A percentile compares a stretch with the other conserved stretches of the same genome.
Conservation (phyloP, 768 basidiomycete genomes). For the Paxillus ammoniavirescens region DNA sequence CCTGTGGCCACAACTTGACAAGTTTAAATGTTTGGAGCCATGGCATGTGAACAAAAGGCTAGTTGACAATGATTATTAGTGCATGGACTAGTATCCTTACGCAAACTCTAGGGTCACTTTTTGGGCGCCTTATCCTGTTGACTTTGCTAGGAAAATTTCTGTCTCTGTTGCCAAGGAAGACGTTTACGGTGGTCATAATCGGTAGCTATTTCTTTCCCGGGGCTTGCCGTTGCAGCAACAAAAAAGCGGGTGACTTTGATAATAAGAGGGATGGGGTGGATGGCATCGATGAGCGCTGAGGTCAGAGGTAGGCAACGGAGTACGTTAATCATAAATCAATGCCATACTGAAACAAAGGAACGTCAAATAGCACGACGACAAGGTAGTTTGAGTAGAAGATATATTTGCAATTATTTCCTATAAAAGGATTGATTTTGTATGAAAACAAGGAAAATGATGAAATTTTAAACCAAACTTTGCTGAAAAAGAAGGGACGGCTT, state of each 20-base stretch:
- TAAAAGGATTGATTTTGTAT: conserved; percentile 8
- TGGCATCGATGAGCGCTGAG: too few species aligned
- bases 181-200: conserved; percentile 1
- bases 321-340: conserved; percentile 4
- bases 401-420: background rate
- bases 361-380: background rate
- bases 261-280: too few species aligned
- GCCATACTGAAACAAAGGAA: background rate
- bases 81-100: background rate
- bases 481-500: conserved; percentile 38
- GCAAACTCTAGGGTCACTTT: conserved; percentile 7
- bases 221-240: background rate
- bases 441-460: conserved; percentile 15
- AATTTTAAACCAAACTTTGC: conserved; percentile 17
- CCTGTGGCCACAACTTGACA: too few species aligned
- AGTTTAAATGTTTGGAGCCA: too few species aligned
- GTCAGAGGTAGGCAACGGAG: too few species aligned
- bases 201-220: conserved; percentile 1
- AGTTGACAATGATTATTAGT: too few species aligned
- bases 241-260: background rate
- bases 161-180: conserved; percentile 26
- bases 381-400: background rate
- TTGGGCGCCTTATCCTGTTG: conserved; percentile 11
- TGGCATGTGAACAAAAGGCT: too few species aligned
- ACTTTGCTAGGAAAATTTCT: conserved; percentile 10